phyloP scores from a whole-genome alignment of 1,139 yeast species.

The Hemisphaericaspora xylofermentans region DNA sequence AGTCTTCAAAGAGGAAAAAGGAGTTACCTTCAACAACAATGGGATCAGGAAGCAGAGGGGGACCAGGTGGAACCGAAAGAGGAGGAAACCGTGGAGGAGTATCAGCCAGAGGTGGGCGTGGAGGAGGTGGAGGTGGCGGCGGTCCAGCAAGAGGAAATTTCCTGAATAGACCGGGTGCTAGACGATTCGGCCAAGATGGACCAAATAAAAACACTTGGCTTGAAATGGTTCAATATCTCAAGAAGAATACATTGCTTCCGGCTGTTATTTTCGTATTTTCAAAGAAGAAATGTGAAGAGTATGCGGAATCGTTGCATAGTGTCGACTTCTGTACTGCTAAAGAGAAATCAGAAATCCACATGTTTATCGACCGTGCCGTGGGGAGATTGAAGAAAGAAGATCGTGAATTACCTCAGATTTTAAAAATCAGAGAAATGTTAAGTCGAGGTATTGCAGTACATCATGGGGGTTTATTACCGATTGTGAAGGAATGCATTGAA shows the following conservation, averaged over 20 bases:
- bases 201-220: constrained; percentile 82
- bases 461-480: constrained; percentile 95
- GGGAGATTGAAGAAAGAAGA: constrained; percentile 88
- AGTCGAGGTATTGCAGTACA: constrained; percentile 95
- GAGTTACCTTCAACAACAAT: constrained; percentile 35
- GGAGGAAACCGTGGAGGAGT: constrained; percentile 39
- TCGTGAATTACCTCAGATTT: constrained; percentile 86
- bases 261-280: constrained; percentile 93
- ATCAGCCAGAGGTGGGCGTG: constrained; percentile 23
- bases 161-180: constrained; percentile 19
- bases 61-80: constrained; percentile 46
- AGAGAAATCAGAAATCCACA: constrained; percentile 87
- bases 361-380: constrained; percentile 89
- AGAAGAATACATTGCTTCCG: constrained; percentile 69
- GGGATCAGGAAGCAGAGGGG: constrained; percentile 46
- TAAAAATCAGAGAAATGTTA: constrained; percentile 75
- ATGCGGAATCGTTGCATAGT: constrained; percentile 74
- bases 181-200: constrained; percentile 53
- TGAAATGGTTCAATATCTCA: constrained; percentile 70
- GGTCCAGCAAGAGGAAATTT: constrained; percentile 31
- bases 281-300: constrained; percentile 88
- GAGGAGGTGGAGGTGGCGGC: constrained; percentile 22
- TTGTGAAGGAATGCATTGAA: constrained; percentile 93
- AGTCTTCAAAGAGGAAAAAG: constrained; percentile 23
- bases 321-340: constrained; percentile 78